phyloP scores from a whole-genome alignment of 208 protist species.

The Trypanosoma mega region DNA sequence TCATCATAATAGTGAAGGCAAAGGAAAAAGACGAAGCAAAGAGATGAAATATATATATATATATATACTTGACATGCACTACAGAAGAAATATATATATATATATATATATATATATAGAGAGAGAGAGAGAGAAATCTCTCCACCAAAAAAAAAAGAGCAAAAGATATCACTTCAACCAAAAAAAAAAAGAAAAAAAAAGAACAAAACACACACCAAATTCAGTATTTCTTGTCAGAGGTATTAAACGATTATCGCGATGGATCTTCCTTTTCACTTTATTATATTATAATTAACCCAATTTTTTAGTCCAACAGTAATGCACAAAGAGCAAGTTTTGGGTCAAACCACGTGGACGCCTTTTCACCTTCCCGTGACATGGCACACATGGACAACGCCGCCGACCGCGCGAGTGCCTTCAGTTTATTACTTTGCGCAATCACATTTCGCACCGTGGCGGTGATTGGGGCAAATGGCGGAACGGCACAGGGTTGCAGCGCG shows the following conservation, averaged over 20 bases:
- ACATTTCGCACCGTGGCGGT: slow-evolving; percentile 71
- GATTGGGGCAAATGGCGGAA: slow-evolving; percentile 80
- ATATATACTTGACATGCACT: no score
- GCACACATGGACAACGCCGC: slow-evolving; percentile 77
- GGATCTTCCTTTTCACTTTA: slow-evolving; percentile 3
- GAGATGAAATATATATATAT: background rate
- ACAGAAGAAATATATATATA: no score
- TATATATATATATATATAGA: background rate
- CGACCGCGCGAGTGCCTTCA: slow-evolving; percentile 52
- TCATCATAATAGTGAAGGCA: no score
- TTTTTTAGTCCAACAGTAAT: slow-evolving; percentile 59
- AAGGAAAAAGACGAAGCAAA: background rate
- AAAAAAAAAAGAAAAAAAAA: slow-evolving; percentile 6
- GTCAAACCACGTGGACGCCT: slow-evolving; percentile 51
- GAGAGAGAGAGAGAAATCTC: slow-evolving; percentile 4
- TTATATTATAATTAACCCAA: background rate
- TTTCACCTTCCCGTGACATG: slow-evolving; percentile 11
- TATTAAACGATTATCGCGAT: slow-evolving; percentile 4
- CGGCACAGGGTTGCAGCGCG: slow-evolving; percentile 50
- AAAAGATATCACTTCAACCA: slow-evolving; percentile 1
- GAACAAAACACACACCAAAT: background rate
- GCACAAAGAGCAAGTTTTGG: slow-evolving; percentile 60
- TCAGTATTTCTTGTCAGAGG: no score
- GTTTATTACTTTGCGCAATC: slow-evolving; percentile 56
- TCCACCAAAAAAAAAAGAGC: slow-evolving; percentile 21